A percentile compares a stretch with the other conserved stretches of the same genome.
phyloP scores from a whole-genome alignment of 257 asterid species.

The Haberlea rhodopensis region DNA sequence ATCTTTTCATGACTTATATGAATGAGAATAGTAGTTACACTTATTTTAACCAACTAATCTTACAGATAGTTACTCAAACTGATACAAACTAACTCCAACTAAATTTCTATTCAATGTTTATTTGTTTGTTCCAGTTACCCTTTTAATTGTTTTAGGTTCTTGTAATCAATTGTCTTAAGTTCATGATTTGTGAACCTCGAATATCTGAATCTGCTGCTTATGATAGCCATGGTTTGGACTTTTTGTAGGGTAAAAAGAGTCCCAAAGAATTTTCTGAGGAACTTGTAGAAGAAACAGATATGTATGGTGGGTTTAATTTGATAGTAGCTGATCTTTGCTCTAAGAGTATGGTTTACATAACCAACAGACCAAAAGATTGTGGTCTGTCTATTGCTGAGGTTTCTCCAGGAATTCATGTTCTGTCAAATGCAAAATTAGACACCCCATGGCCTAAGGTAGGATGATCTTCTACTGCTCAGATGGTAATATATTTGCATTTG shows the following conservation, averaged over 20 bases:
- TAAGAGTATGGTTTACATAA: slow-evolving; percentile 71
- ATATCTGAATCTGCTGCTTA: neutral
- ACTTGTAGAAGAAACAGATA: slow-evolving; percentile 44
- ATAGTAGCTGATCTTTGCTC: slow-evolving; percentile 65
- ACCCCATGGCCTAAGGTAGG: slow-evolving; percentile 87
- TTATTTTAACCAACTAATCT: too few relatives aligned
- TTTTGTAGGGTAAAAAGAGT: slow-evolving; percentile 50
- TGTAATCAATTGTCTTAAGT: neutral
- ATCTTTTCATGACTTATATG: too few relatives aligned
- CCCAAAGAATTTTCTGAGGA: slow-evolving; percentile 67
- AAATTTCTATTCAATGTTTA: neutral
- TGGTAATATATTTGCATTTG: neutral
- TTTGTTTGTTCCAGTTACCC: neutral
- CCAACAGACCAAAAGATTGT: slow-evolving; percentile 62
- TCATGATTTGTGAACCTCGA: too few relatives aligned
- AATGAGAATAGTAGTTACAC: too few relatives aligned
- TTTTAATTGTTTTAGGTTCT: neutral
- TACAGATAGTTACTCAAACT: too few relatives aligned
- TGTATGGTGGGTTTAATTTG: slow-evolving; percentile 69
- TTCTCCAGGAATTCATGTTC: slow-evolving; percentile 79
- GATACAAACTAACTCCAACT: too few relatives aligned
- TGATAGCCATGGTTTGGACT: neutral
- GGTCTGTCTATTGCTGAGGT: slow-evolving; percentile 44
- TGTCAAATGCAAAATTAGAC: slow-evolving; percentile 76
- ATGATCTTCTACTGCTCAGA: neutral